Percentiles rank a stretch among this genome's conserved stretches.
Conservation (phyloP, 2,329 filamentous ascomycete species). For the Microdochium nivale region DNA sequence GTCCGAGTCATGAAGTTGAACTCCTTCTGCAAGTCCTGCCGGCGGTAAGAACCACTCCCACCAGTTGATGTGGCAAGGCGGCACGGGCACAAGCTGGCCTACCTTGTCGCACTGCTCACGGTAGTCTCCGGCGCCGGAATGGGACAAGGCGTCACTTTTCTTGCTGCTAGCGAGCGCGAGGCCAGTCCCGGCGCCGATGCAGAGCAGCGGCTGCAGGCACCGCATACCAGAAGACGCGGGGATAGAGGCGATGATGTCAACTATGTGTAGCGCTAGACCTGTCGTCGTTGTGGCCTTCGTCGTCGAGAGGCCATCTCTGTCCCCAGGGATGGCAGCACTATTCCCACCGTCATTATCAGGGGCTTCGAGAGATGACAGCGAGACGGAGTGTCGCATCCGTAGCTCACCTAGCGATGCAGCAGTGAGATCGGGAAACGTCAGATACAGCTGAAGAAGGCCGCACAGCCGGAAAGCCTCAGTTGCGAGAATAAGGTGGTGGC, state of each 20-base stretch:
- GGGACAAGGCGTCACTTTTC: background rate
- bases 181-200: conserved; percentile 16
- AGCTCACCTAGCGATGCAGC: conserved; percentile 3
- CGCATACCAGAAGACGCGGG: conserved; percentile 9
- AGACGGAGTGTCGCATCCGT: no score
- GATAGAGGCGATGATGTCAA: conserved; percentile 10
- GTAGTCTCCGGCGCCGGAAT: background rate
- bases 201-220: conserved; percentile 17
- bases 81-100: background rate
- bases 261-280: conserved; percentile 13
- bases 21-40: background rate
- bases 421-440: conserved; percentile 16
- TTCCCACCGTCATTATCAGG: conserved; percentile 8
- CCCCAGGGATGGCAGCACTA: background rate
- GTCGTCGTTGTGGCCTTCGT: conserved; percentile 12
- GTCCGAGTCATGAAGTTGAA: background rate
- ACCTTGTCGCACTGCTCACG: background rate
- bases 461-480: conserved; percentile 8
- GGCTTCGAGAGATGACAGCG: conserved; percentile 1
- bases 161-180: conserved; percentile 2
- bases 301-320: background rate
- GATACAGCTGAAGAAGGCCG: conserved; percentile 16
- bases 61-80: background rate
- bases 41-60: background rate
- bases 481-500: background rate